Evolutionary conservation across 208 protist species (phyloP).

Genomic region (Leishmania amazonensis): DNA sequence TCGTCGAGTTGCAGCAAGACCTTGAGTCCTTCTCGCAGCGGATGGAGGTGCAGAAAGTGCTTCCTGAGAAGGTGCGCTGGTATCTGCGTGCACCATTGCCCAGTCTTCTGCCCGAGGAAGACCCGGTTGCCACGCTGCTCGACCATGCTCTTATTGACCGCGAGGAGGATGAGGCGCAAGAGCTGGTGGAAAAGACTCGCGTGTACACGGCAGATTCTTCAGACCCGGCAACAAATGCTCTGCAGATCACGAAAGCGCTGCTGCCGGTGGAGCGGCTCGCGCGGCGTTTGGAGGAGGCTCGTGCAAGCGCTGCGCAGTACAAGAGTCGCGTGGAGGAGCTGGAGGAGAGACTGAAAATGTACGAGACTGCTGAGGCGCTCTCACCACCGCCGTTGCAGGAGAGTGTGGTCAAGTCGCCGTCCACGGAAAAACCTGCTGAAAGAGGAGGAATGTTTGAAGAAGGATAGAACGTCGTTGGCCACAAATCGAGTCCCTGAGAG

Average conservation of each 20-base stretch:
- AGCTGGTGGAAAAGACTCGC: slow-evolving; percentile 25
- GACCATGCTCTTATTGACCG: slow-evolving; percentile 35
- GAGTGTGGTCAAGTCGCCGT: not conserved
- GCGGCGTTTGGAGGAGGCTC: slow-evolving; percentile 13
- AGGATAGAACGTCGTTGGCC: not conserved
- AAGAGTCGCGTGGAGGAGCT: slow-evolving; percentile 14
- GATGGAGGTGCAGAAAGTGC: slow-evolving; percentile 22
- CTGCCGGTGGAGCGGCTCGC: slow-evolving; percentile 21
- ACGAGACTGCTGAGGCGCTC: not conserved
- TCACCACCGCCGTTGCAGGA: not conserved
- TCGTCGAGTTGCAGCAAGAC: slow-evolving; percentile 23
- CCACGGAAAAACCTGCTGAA: not conserved
- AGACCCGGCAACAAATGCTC: slow-evolving; percentile 7
- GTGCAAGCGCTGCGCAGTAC: slow-evolving; percentile 11
- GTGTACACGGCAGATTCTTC: not conserved
- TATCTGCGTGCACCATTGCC: slow-evolving; percentile 24
- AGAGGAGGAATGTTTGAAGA: not conserved
- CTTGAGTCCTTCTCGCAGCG: slow-evolving; percentile 17
- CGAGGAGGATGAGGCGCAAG: slow-evolving; percentile 31
- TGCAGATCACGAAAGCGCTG: slow-evolving; percentile 17
- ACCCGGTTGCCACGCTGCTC: slow-evolving; percentile 30
- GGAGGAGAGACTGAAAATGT: slow-evolving; percentile 10
- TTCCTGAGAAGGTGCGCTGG: slow-evolving; percentile 30
- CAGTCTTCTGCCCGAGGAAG: slow-evolving; percentile 14
- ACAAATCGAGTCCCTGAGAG: not conserved